A percentile compares a stretch with the other conserved stretches of the same genome.
Conservation (phyloP, 495 filamentous ascomycete species). For the Aspergillus saccharolyticus region DNA sequence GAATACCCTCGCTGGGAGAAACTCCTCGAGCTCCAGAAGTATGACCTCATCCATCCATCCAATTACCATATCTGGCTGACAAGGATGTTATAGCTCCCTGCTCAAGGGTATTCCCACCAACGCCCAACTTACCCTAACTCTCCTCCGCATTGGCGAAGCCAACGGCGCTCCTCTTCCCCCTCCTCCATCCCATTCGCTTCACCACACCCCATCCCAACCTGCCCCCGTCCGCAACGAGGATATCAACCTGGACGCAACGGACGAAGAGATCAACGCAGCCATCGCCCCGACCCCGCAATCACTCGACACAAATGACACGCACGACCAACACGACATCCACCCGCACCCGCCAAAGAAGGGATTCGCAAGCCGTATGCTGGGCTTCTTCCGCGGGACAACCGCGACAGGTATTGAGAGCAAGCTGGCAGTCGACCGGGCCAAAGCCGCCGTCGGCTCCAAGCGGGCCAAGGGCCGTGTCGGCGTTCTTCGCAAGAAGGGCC, state of each 20-base stretch:
- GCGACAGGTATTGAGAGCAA: constrained; percentile 63
- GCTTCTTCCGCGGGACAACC: constrained; percentile 65
- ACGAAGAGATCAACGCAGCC: constrained; percentile 48
- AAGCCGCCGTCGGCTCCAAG: constrained; percentile 59
- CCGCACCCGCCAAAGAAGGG: constrained; percentile 35
- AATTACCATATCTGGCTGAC: constrained; percentile 1
- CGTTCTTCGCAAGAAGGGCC: constrained; percentile 50
- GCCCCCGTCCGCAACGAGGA: constrained; percentile 33
- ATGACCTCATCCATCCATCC: constrained; percentile 16
- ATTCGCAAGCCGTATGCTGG: constrained; percentile 52
- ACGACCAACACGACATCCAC: constrained; percentile 19
- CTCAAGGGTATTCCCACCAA: constrained; percentile 86
- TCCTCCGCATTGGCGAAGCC: constrained; percentile 79
- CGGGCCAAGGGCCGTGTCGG: constrained; percentile 69
- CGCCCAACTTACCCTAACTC: constrained; percentile 77
- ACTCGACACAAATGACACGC: constrained; percentile 17
- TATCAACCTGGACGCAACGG: constrained; percentile 39
- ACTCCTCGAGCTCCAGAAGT: constrained; percentile 64
- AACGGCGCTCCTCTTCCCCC: constrained; percentile 78
- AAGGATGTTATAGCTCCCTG: constrained; percentile 48
- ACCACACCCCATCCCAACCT: constrained; percentile 30
- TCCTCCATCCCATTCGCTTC: constrained; percentile 39
- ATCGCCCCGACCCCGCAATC: constrained; percentile 17
- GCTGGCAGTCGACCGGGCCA: constrained; percentile 63
- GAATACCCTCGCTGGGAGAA: constrained; percentile 73